phyloP scores from a whole-genome alignment of 2,329 filamentous ascomycete species.

The Amauroascus verrucosus region DNA sequence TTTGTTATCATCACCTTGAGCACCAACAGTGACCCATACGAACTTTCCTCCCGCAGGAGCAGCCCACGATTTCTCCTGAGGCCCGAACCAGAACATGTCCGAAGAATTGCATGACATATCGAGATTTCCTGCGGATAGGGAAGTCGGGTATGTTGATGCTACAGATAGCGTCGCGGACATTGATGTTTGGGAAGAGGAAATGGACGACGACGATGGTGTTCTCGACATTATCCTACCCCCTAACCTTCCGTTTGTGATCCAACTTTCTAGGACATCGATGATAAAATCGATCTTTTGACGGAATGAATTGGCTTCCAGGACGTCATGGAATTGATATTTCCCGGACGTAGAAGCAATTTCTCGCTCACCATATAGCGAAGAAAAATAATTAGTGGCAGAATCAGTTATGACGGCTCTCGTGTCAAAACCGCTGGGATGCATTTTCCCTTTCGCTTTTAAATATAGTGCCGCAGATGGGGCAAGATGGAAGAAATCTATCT shows the following conservation, averaged over 20 bases:
- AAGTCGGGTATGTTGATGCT: slow-evolving; percentile 14
- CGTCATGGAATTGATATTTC: slow-evolving; percentile 31
- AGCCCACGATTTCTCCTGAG: slow-evolving; percentile 31
- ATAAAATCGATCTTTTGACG: slow-evolving; percentile 36
- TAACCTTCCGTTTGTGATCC: slow-evolving; percentile 31
- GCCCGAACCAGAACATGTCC: slow-evolving; percentile 35
- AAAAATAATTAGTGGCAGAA: slow-evolving; percentile 33
- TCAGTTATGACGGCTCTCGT: slow-evolving; percentile 35
- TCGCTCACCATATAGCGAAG: slow-evolving; percentile 29
- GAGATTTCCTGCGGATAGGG: slow-evolving; percentile 13
- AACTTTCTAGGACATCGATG: slow-evolving; percentile 32
- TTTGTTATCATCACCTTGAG: slow-evolving; percentile 38
- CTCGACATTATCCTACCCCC: slow-evolving; percentile 24
- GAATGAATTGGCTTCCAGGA: slow-evolving; percentile 38
- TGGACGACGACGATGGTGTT: slow-evolving; percentile 1
- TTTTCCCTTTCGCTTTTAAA: slow-evolving; percentile 33
- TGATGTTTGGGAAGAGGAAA: slow-evolving; percentile 1
- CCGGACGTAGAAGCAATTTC: slow-evolving; percentile 17
- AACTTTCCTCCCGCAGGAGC: slow-evolving; percentile 39
- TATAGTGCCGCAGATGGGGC: slow-evolving; percentile 38
- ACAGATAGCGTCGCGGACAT: background rate
- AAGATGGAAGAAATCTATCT: slow-evolving; percentile 41
- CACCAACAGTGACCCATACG: slow-evolving; percentile 43
- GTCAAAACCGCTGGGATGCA: slow-evolving; percentile 37
- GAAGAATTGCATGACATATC: slow-evolving; percentile 4